Base-by-base conservation (phyloP, 768 basidiomycete genomes). In the Pulveroboletus sp. region DNA sequence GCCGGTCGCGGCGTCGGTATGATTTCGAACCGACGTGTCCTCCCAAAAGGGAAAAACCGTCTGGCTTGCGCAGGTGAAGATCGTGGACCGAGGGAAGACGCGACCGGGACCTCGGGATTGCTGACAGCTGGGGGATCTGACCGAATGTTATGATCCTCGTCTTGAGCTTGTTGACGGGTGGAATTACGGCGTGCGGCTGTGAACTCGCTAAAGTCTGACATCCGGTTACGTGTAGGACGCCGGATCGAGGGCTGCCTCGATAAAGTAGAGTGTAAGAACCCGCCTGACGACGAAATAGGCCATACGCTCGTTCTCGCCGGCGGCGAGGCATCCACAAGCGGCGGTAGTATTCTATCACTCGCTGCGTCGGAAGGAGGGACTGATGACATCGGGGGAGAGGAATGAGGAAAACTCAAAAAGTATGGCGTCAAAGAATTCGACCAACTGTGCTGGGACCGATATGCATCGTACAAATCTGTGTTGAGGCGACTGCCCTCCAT, bases 131-230 rank as follows among this genome's bases (percentile, higher is more conserved):
- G 47, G 12, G 45, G 32, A 3, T 62, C 65, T 15, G 57, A 33
- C 9, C 50, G 58, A 6, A 24, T 30, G 8, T 21, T 46, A 5
- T 50, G 51, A 3, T 64, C 67, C 27, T 69, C 67, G 15, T 66
- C 67, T 39, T 60, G 59, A n/a, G 59, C 47, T 33, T 63, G 49
- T 38, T 66, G 68, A 3, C 74, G 68, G 0, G 65, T 78, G 5
- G 71, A 69, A 15, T 78, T 78, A 45, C 87, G 78, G 28, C 86
- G 80, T 11, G 80, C 81, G 21, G 78, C 65, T 0, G 86, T 83
- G 54, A 85, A 88, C 26, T 89, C 86, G 59, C 76, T 82, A 64
- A 89, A 88, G 54, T 89, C 86, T 12, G 79, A 73, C 12, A 79
- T 73, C 31, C 85, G 71, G 27, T 76, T 75, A 5, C 76, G 73